Percentiles rank a stretch among this genome's conserved stretches.
These are phyloP conservation scores for Chaetoscypha palmicola DNA, from an alignment of 2,329 filamentous ascomycete genomes.

Conservation along the genomic window DNA sequence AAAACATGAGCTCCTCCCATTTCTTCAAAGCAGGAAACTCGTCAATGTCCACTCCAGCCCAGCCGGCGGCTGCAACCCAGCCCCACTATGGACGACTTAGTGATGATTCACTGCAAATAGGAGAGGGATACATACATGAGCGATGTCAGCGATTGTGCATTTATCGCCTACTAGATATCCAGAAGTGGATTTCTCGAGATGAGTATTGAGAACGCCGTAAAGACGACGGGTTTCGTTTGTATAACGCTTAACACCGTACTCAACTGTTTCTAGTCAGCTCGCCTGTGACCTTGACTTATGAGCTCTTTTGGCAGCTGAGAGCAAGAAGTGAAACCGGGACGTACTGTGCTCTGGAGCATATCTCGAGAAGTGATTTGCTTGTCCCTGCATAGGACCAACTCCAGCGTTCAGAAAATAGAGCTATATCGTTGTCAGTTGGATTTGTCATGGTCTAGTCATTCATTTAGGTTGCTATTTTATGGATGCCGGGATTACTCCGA, in stretches of 20 bases:
- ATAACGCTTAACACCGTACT: constrained; percentile 78
- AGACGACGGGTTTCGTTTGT: constrained; percentile 76
- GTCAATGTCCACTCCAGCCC: constrained; percentile 58
- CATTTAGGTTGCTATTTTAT: neutral
- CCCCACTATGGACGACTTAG: constrained; percentile 10
- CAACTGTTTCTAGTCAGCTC: constrained; percentile 36
- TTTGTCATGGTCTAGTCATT: constrained; percentile 6
- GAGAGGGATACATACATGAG: constrained; percentile 37
- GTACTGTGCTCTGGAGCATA: constrained; percentile 69
- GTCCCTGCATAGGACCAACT: constrained; percentile 75
- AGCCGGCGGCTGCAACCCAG: constrained; percentile 25
- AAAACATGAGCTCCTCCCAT: constrained; percentile 67
- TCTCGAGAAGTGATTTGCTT: constrained; percentile 75
- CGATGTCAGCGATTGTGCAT: constrained; percentile 70
- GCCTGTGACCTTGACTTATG: too few species aligned
- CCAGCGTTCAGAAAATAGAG: constrained; percentile 73
- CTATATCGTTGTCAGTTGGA: constrained; percentile 15
- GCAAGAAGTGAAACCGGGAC: neutral
- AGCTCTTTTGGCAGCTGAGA: neutral
- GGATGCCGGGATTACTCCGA: neutral
- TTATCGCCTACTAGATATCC: constrained; percentile 61
- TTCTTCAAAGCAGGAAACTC: constrained; percentile 70
- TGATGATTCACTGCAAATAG: too few species aligned
- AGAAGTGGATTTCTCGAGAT: constrained; percentile 51
- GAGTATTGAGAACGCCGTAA: constrained; percentile 69